Conservation (phyloP, 495 filamentous ascomycete genomes). For the Penicillium psychrofluorescens region DNA sequence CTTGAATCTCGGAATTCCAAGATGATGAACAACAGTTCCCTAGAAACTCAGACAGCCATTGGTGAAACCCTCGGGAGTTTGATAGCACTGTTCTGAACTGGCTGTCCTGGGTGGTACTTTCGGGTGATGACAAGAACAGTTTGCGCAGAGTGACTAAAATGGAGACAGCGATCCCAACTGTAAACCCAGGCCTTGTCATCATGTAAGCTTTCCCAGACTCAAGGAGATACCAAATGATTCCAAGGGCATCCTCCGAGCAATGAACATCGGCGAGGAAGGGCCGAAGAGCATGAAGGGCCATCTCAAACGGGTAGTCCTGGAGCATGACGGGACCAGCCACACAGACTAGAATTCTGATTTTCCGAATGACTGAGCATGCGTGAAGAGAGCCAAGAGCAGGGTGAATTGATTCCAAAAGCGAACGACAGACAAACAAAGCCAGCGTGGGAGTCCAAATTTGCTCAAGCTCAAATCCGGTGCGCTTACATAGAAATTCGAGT, state of each 20-base stretch:
- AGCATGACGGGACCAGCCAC: conserved; percentile 65
- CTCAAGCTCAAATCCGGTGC: conserved; percentile 54
- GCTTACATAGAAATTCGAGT: conserved; percentile 67
- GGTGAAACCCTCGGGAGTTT: conserved; percentile 59
- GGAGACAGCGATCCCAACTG: conserved; percentile 69
- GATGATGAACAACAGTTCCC: conserved; percentile 43
- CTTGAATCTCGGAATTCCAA: conserved; percentile 35
- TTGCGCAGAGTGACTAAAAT: conserved; percentile 65
- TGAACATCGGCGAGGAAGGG: conserved; percentile 72
- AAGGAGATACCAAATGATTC: conserved; percentile 79
- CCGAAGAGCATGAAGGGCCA: conserved; percentile 74
- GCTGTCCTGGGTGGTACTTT: conserved; percentile 66
- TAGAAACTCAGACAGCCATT: conserved; percentile 63
- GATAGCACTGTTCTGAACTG: conserved; percentile 63
- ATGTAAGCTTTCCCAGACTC: conserved; percentile 61
- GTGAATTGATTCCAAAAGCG: conserved; percentile 71
- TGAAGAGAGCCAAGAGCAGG: conserved; percentile 83
- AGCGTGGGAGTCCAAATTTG: conserved; percentile 71
- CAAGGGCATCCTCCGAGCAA: conserved; percentile 88
- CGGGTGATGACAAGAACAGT: conserved; percentile 61
- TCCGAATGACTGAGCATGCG: conserved; percentile 78
- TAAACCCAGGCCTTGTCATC: conserved; percentile 57
- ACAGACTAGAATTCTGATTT: conserved; percentile 72
- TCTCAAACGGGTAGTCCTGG: conserved; percentile 80
- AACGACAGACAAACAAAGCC: conserved; percentile 67